A percentile compares a stretch with the other conserved stretches of the same genome.
phyloP scores from a whole-genome alignment of 768 basidiomycete genomes.

The Hygrophoropsis aurantiaca region DNA sequence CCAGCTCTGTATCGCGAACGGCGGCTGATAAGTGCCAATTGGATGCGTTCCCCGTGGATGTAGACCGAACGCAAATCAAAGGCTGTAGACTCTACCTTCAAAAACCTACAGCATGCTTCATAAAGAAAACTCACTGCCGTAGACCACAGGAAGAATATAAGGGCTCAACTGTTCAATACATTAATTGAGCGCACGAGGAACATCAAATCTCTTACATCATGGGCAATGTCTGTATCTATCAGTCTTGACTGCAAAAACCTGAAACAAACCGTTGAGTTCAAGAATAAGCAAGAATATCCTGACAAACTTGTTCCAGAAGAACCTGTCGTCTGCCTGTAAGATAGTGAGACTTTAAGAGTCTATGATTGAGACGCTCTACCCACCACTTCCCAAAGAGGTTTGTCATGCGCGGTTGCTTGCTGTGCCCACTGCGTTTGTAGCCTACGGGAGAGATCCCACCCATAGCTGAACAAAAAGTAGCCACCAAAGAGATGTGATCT shows the following conservation, averaged over 20 bases:
- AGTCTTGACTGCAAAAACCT: constrained; percentile 61
- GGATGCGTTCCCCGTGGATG: constrained; percentile 76
- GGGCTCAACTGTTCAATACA: constrained; percentile 61
- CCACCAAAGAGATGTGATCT: constrained; percentile 79
- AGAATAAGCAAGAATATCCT: neutral
- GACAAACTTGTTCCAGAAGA: constrained; percentile 93
- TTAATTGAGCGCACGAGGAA: constrained; percentile 7
- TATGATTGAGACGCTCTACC: constrained; percentile 21
- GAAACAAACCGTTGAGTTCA: constrained; percentile 8
- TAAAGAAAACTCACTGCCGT: constrained; percentile 73
- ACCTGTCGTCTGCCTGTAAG: constrained; percentile 84
- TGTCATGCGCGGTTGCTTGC: constrained; percentile 49
- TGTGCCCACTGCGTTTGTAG: constrained; percentile 79
- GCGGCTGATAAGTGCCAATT: constrained; percentile 87
- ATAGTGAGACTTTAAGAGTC: constrained; percentile 9
- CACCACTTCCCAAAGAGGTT: constrained; percentile 78
- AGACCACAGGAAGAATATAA: constrained; percentile 91
- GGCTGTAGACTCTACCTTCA: constrained; percentile 45
- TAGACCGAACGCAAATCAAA: constrained; percentile 79
- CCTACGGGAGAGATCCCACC: constrained; percentile 84
- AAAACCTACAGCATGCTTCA: constrained; percentile 3
- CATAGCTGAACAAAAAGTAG: constrained; percentile 88
- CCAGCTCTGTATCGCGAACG: constrained; percentile 94
- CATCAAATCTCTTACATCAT: constrained; percentile 54
- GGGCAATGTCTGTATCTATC: constrained; percentile 54